These are phyloP conservation scores for Aspergillus pseudoglaucus DNA, from an alignment of 2,329 filamentous ascomycete species.

Conservation along the genomic window DNA sequence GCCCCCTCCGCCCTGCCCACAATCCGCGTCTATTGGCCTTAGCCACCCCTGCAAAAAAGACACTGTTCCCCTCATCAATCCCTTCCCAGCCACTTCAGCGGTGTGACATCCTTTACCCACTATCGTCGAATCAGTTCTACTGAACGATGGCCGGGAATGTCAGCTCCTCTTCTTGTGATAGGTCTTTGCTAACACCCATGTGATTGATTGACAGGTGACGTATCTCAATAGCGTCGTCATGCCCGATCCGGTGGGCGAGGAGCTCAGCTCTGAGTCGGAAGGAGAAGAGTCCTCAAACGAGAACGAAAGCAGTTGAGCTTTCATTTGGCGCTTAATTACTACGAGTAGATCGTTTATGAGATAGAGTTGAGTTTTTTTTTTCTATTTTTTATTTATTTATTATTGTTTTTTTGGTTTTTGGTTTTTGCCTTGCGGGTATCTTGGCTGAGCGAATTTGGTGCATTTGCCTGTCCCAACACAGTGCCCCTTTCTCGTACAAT, in stretches of 20 bases:
- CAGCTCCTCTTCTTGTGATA: neutral
- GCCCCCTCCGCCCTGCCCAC: slow-evolving; percentile 14
- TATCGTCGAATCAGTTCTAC: slow-evolving; percentile 3
- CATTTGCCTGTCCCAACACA: neutral
- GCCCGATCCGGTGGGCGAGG: slow-evolving; percentile 55
- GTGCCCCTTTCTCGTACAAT: neutral
- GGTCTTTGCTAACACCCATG: slow-evolving; percentile 20
- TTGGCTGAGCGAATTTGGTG: neutral
- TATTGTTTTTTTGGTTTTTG: slow-evolving; percentile 2
- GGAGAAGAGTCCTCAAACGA: neutral
- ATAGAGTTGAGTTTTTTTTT: neutral
- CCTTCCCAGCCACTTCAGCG: slow-evolving; percentile 13
- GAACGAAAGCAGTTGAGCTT: neutral
- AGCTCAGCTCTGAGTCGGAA: slow-evolving; percentile 30
- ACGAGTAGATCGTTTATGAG: neutral
- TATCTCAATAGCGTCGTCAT: slow-evolving; percentile 68
- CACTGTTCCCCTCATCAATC: slow-evolving; percentile 11
- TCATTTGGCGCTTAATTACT: neutral
- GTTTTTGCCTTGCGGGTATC: slow-evolving; percentile 2
- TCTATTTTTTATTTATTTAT: neutral
- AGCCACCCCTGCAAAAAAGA: slow-evolving; percentile 12
- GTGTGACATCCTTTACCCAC: slow-evolving; percentile 15
- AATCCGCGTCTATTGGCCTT: slow-evolving; percentile 19
- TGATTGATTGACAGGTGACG: slow-evolving; percentile 48
- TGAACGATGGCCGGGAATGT: slow-evolving; percentile 4